Evolutionary conservation across 352 stramenopile species (phyloP).

Genomic region (Phytophthora pisi): DNA sequence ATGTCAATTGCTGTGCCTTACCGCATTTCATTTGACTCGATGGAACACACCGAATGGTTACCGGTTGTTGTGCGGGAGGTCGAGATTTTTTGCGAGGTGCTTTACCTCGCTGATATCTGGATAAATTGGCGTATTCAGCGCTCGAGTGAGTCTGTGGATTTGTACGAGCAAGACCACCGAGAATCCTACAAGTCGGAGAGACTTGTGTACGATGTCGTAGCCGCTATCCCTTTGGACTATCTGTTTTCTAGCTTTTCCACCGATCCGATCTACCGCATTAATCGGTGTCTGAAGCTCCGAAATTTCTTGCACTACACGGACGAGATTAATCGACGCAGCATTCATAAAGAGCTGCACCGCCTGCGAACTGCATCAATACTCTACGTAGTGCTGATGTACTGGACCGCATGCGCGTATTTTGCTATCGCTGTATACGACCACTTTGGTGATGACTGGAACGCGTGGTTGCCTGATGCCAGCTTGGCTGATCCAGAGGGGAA

Average conservation of each 20-base stretch:
- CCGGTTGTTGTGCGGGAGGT: constrained; percentile 36
- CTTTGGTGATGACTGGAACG: constrained; percentile 55
- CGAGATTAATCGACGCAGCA: constrained; percentile 64
- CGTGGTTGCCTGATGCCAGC: constrained; percentile 44
- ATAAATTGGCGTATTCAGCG: constrained; percentile 53
- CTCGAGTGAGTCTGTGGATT: constrained; percentile 49
- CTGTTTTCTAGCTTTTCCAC: constrained; percentile 39
- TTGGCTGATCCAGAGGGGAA: constrained; percentile 43
- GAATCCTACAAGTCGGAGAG: constrained; percentile 52
- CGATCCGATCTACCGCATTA: constrained; percentile 46
- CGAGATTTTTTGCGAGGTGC: constrained; percentile 49
- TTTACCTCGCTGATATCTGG: constrained; percentile 68
- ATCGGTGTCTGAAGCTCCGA: constrained; percentile 52
- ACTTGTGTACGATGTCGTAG: constrained; percentile 47
- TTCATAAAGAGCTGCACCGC: constrained; percentile 69
- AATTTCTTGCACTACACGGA: constrained; percentile 65
- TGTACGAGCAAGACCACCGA: constrained; percentile 59
- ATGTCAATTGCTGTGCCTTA: constrained; percentile 60
- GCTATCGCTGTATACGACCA: constrained; percentile 51
- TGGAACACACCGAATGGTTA: constrained; percentile 35
- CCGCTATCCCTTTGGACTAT: constrained; percentile 54
- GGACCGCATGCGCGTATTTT: constrained; percentile 63
- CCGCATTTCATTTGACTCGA: constrained; percentile 52
- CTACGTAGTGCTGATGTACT: constrained; percentile 70
- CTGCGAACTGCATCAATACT: constrained; percentile 48